phyloP scores from a whole-genome alignment of 2,329 filamentous ascomycete species.

The Sclerotinia minor region DNA sequence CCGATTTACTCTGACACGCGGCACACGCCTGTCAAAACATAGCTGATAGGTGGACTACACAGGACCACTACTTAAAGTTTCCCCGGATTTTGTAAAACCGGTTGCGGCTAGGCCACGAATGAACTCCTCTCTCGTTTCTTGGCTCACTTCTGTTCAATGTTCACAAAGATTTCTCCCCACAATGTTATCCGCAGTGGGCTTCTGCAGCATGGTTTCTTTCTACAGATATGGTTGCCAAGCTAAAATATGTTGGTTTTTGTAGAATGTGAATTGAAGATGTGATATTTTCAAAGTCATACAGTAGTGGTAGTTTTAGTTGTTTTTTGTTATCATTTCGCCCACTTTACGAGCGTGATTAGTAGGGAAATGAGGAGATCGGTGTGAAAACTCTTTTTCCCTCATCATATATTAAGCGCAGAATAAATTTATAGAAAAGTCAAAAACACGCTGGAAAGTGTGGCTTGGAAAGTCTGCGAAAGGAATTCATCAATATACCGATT shows the following conservation, averaged over 20 bases:
- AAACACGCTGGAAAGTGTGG: background rate
- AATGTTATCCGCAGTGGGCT: background rate
- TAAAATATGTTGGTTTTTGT: background rate
- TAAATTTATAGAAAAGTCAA: background rate
- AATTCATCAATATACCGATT: background rate
- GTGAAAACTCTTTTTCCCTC: background rate
- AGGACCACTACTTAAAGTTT: background rate
- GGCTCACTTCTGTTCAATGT: background rate
- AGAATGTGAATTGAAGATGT: background rate
- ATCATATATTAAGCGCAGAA: background rate
- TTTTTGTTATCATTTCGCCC: background rate
- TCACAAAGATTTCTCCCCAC: background rate
- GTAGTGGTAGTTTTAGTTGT: background rate
- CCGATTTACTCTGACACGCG: background rate
- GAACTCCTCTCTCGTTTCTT: background rate
- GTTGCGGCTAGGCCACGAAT: background rate
- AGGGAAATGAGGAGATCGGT: background rate
- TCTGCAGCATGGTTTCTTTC: background rate
- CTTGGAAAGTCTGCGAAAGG: background rate
- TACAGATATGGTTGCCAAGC: background rate
- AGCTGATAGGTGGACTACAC: conserved; percentile 8
- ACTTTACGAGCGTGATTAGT: background rate
- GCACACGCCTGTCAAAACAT: background rate
- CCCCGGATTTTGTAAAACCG: conserved; percentile 7
- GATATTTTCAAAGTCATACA: background rate